Conservation (phyloP, 176 grass and related monocot genomes). For the Zizania latifolia region DNA sequence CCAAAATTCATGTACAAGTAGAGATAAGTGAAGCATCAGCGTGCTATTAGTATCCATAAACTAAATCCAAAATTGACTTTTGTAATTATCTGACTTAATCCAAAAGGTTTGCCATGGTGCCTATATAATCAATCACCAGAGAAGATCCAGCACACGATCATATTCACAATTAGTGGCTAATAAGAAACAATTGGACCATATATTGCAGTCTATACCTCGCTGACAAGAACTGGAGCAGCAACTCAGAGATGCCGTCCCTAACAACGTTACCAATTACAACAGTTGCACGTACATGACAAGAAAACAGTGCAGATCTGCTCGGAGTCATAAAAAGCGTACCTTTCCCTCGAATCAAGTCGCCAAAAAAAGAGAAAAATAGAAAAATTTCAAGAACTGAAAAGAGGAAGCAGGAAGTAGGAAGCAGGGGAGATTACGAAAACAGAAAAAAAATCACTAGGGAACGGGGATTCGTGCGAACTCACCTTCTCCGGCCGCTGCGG, state of each 20-base stretch:
- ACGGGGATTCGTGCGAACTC: not conserved
- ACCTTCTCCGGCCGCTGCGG: constrained; percentile 37
- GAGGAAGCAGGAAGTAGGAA: not conserved
- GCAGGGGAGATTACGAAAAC: not conserved
- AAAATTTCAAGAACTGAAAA: not conserved
- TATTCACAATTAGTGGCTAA: not conserved
- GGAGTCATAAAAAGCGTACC: not conserved
- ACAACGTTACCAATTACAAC: not conserved
- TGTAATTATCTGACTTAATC: constrained; percentile 1
- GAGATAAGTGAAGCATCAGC: not conserved
- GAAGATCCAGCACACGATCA: not conserved
- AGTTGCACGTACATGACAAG: not conserved
- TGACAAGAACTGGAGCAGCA: not conserved
- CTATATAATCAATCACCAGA: not conserved
- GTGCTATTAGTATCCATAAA: not conserved
- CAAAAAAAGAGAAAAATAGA: not conserved
- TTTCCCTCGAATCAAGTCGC: not conserved
- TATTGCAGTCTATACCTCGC: not conserved
- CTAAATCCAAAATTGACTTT: not conserved
- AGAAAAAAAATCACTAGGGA: not conserved
- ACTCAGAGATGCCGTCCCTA: not conserved
- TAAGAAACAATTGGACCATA: not conserved
- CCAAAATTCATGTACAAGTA: not conserved
- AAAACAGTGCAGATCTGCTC: not conserved
- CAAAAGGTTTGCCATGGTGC: constrained; percentile 2